phyloP scores from a whole-genome alignment of 129 eudicot species.

The Artemisia tridentata region DNA sequence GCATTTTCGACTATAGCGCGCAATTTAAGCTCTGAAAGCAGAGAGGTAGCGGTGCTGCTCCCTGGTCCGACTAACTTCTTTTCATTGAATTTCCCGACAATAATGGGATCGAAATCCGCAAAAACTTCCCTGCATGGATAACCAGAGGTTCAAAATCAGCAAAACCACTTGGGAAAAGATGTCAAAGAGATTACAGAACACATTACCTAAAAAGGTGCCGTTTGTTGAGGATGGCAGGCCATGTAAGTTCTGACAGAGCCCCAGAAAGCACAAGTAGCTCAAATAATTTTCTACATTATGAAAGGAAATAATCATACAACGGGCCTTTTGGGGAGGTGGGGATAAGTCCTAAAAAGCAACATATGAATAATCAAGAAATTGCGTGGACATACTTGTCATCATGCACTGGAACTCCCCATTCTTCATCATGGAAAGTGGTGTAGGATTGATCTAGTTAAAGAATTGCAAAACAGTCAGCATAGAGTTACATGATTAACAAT shows the following conservation, averaged over 20 bases:
- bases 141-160: slow-evolving; percentile 15
- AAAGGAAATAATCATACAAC: slow-evolving; percentile 6
- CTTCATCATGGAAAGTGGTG: slow-evolving; percentile 61
- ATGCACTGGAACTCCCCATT: slow-evolving; percentile 78
- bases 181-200: slow-evolving; percentile 8
- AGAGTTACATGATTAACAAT: slow-evolving; percentile 3
- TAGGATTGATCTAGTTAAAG: slow-evolving; percentile 46
- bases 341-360: not conserved
- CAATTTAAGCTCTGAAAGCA: slow-evolving; percentile 52
- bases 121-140: slow-evolving; percentile 45
- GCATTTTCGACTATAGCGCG: slow-evolving; percentile 58
- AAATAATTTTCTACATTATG: slow-evolving; percentile 41
- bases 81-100: slow-evolving; percentile 40
- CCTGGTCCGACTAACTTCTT: slow-evolving; percentile 49
- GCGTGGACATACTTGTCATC: slow-evolving; percentile 58
- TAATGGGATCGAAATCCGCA: slow-evolving; percentile 46
- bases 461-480: slow-evolving; percentile 25
- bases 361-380: slow-evolving; percentile 19
- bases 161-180: slow-evolving; percentile 11
- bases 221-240: slow-evolving; percentile 57
- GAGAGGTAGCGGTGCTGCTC: slow-evolving; percentile 41
- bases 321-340: not conserved
- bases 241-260: slow-evolving; percentile 57
- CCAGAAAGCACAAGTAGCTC: slow-evolving; percentile 63
- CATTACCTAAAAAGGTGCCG: slow-evolving; percentile 50